Base-by-base conservation (phyloP, 306 rosid species). In the Vachellia pachyceras region DNA sequence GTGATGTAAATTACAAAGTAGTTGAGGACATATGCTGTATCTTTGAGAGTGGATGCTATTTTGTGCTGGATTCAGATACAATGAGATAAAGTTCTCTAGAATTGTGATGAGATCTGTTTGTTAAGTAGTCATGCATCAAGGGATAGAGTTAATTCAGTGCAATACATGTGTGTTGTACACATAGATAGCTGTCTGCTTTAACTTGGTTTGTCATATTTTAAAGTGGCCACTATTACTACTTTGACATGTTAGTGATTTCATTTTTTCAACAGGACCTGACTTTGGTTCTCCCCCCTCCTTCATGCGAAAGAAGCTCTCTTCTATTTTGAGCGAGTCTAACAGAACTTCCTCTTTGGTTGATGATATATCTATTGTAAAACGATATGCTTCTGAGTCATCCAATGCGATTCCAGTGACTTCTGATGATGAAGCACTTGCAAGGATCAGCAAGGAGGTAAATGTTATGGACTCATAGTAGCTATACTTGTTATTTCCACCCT, bases 241-340 rank as follows among this genome's bases (percentile, higher is more conserved):
- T 47, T 84, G 57, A 84, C 77, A 72, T 58, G 73, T 66, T 44
- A 17, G 49, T 80, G 72, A 37, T 74, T 58, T 78, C 79, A 73
- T 81, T 74, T 76, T 65, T 68, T 80, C 76, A 87, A 73, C 88
- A 95, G 99, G 99, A 55, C 99, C 99, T 7, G 92, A 88, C 37
- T 96, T 90, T 85, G 99, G 97, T 82, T 83, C 97, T 33, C 87
- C 93, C 55, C 97, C 97, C 37, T 90, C 97, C 70, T 85, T 90
- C 77, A 81, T 82, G 70, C 89, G 97, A 70, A 89, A 89, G 80
- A 96, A 94, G 85, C 88, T 96, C 70, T 91, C 90, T 35, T 89
- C 90, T 7, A 60, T 92, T 76, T 86, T 96, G 85, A 88, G 94
- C 54, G 97, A 92, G 79, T 88, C 82, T 75, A 93, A 97, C 55